Evolutionary conservation across 768 basidiomycete species (phyloP).

Genomic region (Lyophyllum decastes): DNA sequence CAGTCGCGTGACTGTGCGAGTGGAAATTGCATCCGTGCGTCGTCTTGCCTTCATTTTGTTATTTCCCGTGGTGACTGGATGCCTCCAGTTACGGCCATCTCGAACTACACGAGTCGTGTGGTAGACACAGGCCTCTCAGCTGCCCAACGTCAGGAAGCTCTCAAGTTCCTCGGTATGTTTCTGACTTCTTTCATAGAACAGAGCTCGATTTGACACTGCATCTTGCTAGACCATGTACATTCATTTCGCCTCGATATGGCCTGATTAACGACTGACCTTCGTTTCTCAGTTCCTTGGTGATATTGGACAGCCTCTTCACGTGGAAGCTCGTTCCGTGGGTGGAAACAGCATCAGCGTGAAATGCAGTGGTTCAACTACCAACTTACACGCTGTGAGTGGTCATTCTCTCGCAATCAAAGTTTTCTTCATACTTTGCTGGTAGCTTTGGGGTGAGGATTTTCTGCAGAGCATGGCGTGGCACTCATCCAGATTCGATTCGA

Average conservation of each 20-base stretch:
- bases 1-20: slow-evolving; percentile 46
- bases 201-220: background rate
- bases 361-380: slow-evolving; percentile 40
- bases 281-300: slow-evolving; percentile 45
- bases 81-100: slow-evolving; percentile 49
- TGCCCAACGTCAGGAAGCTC: slow-evolving; percentile 48
- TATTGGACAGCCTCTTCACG: slow-evolving; percentile 51
- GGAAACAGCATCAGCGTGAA: slow-evolving; percentile 43
- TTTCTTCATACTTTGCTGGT: background rate
- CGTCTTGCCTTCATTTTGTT: slow-evolving; percentile 14
- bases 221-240: slow-evolving; percentile 31
- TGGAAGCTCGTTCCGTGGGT: slow-evolving; percentile 43
- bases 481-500: background rate
- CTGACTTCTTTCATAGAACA: background rate
- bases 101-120: slow-evolving; percentile 56
- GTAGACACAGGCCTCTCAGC: slow-evolving; percentile 41
- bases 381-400: slow-evolving; percentile 41
- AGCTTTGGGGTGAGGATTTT: slow-evolving; percentile 36
- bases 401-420: background rate
- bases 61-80: slow-evolving; percentile 18
- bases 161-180: slow-evolving; percentile 49
- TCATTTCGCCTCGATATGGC: background rate
- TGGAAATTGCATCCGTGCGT: slow-evolving; percentile 41
- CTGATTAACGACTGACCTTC: background rate
- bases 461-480: background rate